These are phyloP conservation scores for Backusella tuberculispora DNA, from an alignment of 192 early-diverging fungal genomes.

Conservation along the genomic window DNA sequence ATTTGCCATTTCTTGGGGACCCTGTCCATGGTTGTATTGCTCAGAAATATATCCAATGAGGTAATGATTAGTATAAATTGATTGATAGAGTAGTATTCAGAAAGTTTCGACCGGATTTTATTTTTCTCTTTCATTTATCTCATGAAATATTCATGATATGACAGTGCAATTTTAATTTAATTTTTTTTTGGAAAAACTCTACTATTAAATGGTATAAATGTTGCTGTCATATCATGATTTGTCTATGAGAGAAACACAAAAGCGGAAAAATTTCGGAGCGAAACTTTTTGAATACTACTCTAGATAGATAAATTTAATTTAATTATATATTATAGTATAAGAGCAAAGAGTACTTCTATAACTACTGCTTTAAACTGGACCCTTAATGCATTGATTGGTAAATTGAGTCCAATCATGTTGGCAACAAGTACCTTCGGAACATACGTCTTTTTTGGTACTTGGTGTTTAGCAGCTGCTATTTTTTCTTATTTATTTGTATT, in stretches of 20 bases:
- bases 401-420: conserved; percentile 50
- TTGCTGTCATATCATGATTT: too few relatives aligned
- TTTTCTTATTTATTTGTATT: conserved; percentile 71
- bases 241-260: too few relatives aligned
- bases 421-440: conserved; percentile 59
- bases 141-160: too few relatives aligned
- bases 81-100: background rate
- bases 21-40: conserved; percentile 73
- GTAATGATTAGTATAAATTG: background rate
- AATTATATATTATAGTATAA: conserved; percentile 54
- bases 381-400: conserved; percentile 58
- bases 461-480: conserved; percentile 55
- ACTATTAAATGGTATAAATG: too few relatives aligned
- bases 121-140: too few relatives aligned
- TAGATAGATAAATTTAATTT: background rate
- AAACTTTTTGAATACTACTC: too few relatives aligned
- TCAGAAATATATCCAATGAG: conserved; percentile 78
- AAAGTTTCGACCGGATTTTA: too few relatives aligned
- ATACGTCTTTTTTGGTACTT: conserved; percentile 69
- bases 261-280: too few relatives aligned
- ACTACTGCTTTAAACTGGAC: conserved; percentile 76
- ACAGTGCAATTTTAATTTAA: too few relatives aligned
- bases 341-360: conserved; percentile 66
- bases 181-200: too few relatives aligned
- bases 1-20: conserved; percentile 79